Conservation (phyloP, 2,329 filamentous ascomycete genomes). For the Colletotrichum zoysiae region DNA sequence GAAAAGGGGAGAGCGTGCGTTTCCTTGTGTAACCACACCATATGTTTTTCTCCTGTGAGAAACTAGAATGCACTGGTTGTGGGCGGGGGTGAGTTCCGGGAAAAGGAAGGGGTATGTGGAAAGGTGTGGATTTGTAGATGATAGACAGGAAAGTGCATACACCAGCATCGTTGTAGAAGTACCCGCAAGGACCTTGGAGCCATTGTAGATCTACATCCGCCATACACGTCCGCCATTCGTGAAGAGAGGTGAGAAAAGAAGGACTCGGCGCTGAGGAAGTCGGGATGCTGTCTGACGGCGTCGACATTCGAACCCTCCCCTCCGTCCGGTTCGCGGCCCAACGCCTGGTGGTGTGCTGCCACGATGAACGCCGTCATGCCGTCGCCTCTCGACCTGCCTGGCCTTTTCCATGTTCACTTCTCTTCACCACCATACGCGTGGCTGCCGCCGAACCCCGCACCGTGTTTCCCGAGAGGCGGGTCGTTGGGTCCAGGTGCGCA, state of each 20-base stretch:
- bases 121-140: constrained; percentile 1
- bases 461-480: background rate
- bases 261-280: background rate
- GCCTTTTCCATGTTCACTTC: background rate
- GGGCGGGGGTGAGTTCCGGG: background rate
- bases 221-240: constrained; percentile 11
- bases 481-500: background rate
- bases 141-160: background rate
- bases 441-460: background rate
- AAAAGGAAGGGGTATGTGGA: constrained; percentile 3
- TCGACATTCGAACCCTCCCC: background rate
- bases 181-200: constrained; percentile 25
- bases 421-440: background rate
- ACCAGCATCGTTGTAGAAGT: constrained; percentile 25
- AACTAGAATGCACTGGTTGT: background rate
- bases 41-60: background rate
- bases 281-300: constrained; percentile 5
- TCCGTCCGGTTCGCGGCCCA: background rate
- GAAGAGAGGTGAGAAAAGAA: background rate
- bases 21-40: constrained; percentile 8
- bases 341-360: background rate
- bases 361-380: background rate
- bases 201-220: constrained; percentile 13
- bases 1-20: background rate
- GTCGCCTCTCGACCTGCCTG: background rate